Conservation (phyloP, 768 basidiomycete species). For the Agrocybe pediades region DNA sequence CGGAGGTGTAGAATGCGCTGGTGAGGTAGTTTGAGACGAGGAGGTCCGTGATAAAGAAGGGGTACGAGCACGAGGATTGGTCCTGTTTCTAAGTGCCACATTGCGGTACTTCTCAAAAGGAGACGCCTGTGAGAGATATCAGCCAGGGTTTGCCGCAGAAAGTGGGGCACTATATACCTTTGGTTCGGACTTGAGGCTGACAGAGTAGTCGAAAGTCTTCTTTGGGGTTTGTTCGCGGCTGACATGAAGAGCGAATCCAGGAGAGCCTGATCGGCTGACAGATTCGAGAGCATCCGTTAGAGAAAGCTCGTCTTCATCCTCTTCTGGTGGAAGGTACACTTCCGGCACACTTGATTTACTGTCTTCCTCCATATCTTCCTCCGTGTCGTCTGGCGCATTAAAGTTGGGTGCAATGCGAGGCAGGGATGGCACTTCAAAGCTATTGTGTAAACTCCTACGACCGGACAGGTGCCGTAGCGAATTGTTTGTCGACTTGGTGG, state of each 20-base stretch:
- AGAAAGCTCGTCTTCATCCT: constrained; percentile 46
- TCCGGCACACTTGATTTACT: constrained; percentile 57
- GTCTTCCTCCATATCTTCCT: constrained; percentile 33
- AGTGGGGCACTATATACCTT: constrained; percentile 40
- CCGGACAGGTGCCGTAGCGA: constrained; percentile 31
- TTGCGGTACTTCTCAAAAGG: constrained; percentile 66
- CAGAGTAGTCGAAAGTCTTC: constrained; percentile 59
- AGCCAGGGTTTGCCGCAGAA: background rate
- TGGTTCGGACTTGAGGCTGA: constrained; percentile 61
- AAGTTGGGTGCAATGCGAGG: constrained; percentile 38
- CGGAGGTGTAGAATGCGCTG: constrained; percentile 64
- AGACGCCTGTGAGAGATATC: constrained; percentile 45
- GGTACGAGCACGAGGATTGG: constrained; percentile 54
- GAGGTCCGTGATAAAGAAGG: constrained; percentile 68
- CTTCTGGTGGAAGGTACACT: constrained; percentile 51
- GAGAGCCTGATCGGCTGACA: constrained; percentile 56
- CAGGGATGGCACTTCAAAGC: constrained; percentile 66
- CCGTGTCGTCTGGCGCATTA: constrained; percentile 28
- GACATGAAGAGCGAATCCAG: constrained; percentile 40
- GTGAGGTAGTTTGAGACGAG: constrained; percentile 59
- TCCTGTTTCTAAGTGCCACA: constrained; percentile 47
- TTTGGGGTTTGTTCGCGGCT: constrained; percentile 45
- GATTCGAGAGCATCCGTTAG: constrained; percentile 60
- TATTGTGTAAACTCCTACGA: constrained; percentile 38
- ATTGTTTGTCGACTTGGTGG: constrained; percentile 46